phyloP scores from a whole-genome alignment of 164 flowering plant genomes.

The Umbellularia californica region DNA sequence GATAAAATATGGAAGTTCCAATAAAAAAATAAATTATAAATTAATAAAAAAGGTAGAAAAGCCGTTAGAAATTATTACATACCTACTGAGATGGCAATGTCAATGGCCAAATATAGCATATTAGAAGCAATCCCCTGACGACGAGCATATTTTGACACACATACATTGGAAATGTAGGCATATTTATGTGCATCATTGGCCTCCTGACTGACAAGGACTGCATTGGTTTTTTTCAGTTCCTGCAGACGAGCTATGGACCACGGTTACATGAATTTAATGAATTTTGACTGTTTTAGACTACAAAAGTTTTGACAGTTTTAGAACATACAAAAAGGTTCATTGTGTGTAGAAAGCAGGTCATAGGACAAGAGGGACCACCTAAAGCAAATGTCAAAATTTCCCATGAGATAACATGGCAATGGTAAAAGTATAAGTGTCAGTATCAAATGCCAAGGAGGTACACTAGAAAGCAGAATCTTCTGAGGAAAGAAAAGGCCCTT shows the following conservation, averaged over 20 bases:
- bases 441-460: too few species aligned
- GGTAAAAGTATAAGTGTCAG: too few species aligned
- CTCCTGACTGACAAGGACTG: slow-evolving; percentile 37
- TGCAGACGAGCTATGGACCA: slow-evolving; percentile 16
- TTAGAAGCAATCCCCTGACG: slow-evolving; percentile 62
- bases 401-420: too few species aligned
- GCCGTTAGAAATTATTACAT: neutral
- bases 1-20: too few species aligned
- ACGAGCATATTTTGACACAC: slow-evolving; percentile 62
- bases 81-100: slow-evolving; percentile 48
- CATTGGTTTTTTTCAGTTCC: slow-evolving; percentile 35
- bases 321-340: neutral
- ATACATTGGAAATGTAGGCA: slow-evolving; percentile 61
- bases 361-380: too few species aligned
- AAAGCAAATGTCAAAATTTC: too few species aligned
- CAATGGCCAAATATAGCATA: slow-evolving; percentile 52
- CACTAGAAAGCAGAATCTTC: too few species aligned
- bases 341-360: neutral
- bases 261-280: neutral
- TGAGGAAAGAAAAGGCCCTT: too few species aligned
- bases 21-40: too few species aligned
- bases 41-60: neutral
- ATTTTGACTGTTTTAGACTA: neutral
- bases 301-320: neutral
- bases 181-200: slow-evolving; percentile 47